Base-by-base conservation (phyloP, 306 rosid genomes). In the Morella rubra region DNA sequence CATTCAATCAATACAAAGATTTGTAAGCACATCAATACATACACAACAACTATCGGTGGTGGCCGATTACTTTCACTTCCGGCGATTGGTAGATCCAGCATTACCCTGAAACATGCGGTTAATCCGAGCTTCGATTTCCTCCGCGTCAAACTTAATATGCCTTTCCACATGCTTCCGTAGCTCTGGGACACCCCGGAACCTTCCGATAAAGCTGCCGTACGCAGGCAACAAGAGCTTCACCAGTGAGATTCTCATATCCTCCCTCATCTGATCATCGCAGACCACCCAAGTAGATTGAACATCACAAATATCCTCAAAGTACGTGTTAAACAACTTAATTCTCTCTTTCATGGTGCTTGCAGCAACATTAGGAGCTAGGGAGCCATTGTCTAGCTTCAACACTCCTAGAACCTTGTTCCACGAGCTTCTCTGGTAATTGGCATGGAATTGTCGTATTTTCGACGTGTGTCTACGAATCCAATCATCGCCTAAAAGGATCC, bases 391-490 rank as follows among this genome's bases (percentile, higher is more conserved):
- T 16, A 77, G 42, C 79, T 89, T 95, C 84, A 95, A 67, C 75
- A 85, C 72, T 19, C 87, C 91, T 49, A 87, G 5, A 18, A 89
- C 82, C 80, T 85, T 90, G 72, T 79, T 90, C 99, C 97, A 95
- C 41, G 99, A 87, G 81, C 91, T 89, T 60, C 93, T 87, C 78
- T 90, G 97, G 82, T 89, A 95, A 18, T 79, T 92, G 32, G 42
- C 73, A 15, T 81, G 96, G 78, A 86, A 78, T 60, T 92, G 99
- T 77, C 92, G 73, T 46, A 87, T 83, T 76, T 92, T 95, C 0
- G 90, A 92, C 0, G 84, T 80, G 89, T 92, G 97, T 73, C 89
- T 95, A 52, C 97, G 73, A 24, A 95, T 86, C 97, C 99, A 95
- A 84, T 92, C 96, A 3, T 89, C 97, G 0, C 99, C 99, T 45